Base-by-base conservation (phyloP, 805 yeast genomes). In the Kazachstania bromeliacearum region DNA sequence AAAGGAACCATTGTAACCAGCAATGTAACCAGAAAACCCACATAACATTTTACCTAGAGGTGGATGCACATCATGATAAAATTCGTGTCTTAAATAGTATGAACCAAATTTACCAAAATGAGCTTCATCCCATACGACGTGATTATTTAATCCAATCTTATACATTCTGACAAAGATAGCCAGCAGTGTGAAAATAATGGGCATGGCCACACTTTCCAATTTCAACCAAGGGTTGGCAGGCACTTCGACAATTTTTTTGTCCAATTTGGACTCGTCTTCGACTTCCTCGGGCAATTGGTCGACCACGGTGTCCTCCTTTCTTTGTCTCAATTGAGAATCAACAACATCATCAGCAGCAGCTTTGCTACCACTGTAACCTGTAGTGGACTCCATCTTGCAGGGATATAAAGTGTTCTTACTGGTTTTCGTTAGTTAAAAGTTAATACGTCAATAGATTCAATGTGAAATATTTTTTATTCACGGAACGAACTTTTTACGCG, bases 101-200 rank as follows among this genome's bases (percentile, higher is more conserved):
- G 89, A 78, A 31, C 94, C 94, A 55, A 83, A 83, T 55, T 80
- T 81, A 29, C 92, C 94, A 56, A 83, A 83, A 65, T 83, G 94
- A 5, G 94, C 92, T 58, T 83, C 94, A 63, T 83, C 94, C 94
- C 94, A 83, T 7, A 81, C 79, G 33, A 83, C 89, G 37, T 66
- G 68, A 34, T 71, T 57, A 39, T 76, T 69, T 22, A 62, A 59
- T 16, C 72, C 76, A 34, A 83, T 76, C 33, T 70, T 67, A 48
- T 77, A 70, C 42, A 78, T 66, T 49, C 92, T 68, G 6, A 77
- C 70, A 41, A 66, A 72, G 20, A 71, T 60, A 3, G 83, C 67
- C 4, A 71, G 15, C 0, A 50, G 44, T 0, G 77, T 71, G 32
- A 73, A 54, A 1, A 66, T 5, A 4, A 71, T 19, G 2, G 78